phyloP scores from a whole-genome alignment of 2,329 filamentous ascomycete species.

The Calonectria ilicicola region DNA sequence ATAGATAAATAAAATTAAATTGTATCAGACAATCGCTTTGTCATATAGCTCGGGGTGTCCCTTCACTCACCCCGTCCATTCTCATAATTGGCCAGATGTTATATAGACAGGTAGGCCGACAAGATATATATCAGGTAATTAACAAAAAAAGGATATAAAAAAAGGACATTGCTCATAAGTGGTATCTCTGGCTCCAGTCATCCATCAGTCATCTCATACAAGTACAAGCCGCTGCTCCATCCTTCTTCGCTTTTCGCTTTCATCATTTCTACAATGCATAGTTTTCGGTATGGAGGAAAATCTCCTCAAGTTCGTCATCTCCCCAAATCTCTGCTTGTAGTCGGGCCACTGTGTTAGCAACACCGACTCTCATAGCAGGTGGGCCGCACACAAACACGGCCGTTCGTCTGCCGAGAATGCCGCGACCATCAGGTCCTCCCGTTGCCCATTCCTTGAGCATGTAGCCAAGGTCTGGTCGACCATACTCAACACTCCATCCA shows the following conservation, averaged over 20 bases:
- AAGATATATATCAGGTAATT: constrained; percentile 30
- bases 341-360: constrained; percentile 85
- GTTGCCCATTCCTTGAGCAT: constrained; percentile 87
- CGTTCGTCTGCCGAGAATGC: constrained; percentile 81
- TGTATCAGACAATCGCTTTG: constrained; percentile 25
- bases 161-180: constrained; percentile 41
- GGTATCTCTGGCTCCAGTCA: constrained; percentile 40
- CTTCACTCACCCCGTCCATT: constrained; percentile 29
- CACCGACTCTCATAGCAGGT: constrained; percentile 86
- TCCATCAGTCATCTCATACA: constrained; percentile 31
- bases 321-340: constrained; percentile 88
- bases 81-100: background rate
- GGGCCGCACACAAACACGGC: constrained; percentile 96
- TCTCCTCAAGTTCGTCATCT: constrained; percentile 83
- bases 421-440: constrained; percentile 73
- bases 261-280: constrained; percentile 75
- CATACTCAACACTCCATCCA: constrained; percentile 94
- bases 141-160: constrained; percentile 26
- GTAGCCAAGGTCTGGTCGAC: constrained; percentile 86
- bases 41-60: constrained; percentile 30
- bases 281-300: constrained; percentile 95
- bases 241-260: background rate
- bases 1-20: constrained; percentile 19
- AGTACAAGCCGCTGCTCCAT: constrained; percentile 30
- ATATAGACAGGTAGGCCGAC: constrained; percentile 15